phyloP scores from a whole-genome alignment of 495 filamentous ascomycete genomes.

The Mytilinidion resinicola region DNA sequence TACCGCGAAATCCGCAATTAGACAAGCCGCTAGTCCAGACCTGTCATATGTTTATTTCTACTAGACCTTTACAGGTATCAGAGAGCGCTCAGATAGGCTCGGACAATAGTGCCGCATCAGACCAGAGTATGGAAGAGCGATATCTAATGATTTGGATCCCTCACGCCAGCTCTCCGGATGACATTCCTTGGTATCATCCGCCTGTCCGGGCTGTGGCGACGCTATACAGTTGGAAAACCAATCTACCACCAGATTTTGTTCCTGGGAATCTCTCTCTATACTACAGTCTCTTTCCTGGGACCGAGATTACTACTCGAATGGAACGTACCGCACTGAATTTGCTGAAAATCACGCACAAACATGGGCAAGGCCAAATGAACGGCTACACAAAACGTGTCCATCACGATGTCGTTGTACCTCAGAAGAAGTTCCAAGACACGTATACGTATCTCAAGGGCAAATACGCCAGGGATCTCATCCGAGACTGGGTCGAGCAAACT shows the following conservation, averaged over 20 bases:
- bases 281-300: constrained; percentile 54
- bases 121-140: constrained; percentile 23
- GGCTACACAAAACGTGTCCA: constrained; percentile 69
- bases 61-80: not conserved
- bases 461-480: constrained; percentile 62
- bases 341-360: constrained; percentile 65
- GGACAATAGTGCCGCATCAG: constrained; percentile 16
- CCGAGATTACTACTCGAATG: constrained; percentile 45
- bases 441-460: constrained; percentile 73
- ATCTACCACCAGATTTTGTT: constrained; percentile 20
- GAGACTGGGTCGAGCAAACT: constrained; percentile 74
- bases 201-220: constrained; percentile 65
- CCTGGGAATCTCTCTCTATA: constrained; percentile 57
- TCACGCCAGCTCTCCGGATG: constrained; percentile 53
- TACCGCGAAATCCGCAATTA: constrained; percentile 72
- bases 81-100: not conserved
- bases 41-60: constrained; percentile 55
- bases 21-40: constrained; percentile 74
- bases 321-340: constrained; percentile 65
- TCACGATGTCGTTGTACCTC: constrained; percentile 69
- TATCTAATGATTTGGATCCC: constrained; percentile 73
- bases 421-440: constrained; percentile 67
- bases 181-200: constrained; percentile 85
- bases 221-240: constrained; percentile 53
- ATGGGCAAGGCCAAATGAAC: constrained; percentile 55